A percentile compares a stretch with the other conserved stretches of the same genome.
These are phyloP conservation scores for Daedalea quercina DNA, from an alignment of 768 basidiomycete species.

Conservation along the genomic window DNA sequence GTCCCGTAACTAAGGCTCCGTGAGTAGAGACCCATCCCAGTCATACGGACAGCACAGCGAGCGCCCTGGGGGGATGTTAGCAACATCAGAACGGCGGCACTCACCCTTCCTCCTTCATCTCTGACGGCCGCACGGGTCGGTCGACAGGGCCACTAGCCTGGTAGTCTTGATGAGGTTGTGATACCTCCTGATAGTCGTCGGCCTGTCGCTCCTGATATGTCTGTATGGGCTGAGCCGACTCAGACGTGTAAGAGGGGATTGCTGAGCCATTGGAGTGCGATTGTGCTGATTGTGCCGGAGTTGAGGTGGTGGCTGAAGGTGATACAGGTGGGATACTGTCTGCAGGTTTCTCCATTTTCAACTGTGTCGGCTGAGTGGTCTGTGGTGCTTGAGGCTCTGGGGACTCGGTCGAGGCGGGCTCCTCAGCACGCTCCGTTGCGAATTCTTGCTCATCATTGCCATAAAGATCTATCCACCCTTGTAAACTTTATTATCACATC, in stretches of 20 bases:
- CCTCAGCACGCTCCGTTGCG: slow-evolving; percentile 32
- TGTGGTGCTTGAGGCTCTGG: slow-evolving; percentile 6
- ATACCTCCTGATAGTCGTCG: slow-evolving; percentile 40
- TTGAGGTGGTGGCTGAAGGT: slow-evolving; percentile 14
- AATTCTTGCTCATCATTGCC: slow-evolving; percentile 56
- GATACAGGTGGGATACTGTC: slow-evolving; percentile 5
- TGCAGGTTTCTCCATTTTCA: background rate
- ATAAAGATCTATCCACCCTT: slow-evolving; percentile 53
- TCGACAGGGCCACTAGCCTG: slow-evolving; percentile 39
- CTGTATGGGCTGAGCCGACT: slow-evolving; percentile 62
- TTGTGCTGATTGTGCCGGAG: slow-evolving; percentile 16
- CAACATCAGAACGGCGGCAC: slow-evolving; percentile 27
- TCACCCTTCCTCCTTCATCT: slow-evolving; percentile 99
- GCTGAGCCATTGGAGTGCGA: slow-evolving; percentile 4
- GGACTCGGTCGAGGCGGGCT: slow-evolving; percentile 15
- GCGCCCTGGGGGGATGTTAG: slow-evolving; percentile 6
- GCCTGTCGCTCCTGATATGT: slow-evolving; percentile 67
- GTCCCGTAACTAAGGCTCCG: slow-evolving; percentile 17
- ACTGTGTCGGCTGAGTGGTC: slow-evolving; percentile 15
- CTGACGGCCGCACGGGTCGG: slow-evolving; percentile 71
- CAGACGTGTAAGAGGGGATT: slow-evolving; percentile 31
- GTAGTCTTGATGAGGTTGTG: slow-evolving; percentile 28
- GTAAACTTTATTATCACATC: background rate
- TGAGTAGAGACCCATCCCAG: slow-evolving; percentile 15
- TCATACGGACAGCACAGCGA: slow-evolving; percentile 4